These are phyloP conservation scores for Pythium angustatum DNA, from an alignment of 352 stramenopile genomes.

Conservation along the genomic window DNA sequence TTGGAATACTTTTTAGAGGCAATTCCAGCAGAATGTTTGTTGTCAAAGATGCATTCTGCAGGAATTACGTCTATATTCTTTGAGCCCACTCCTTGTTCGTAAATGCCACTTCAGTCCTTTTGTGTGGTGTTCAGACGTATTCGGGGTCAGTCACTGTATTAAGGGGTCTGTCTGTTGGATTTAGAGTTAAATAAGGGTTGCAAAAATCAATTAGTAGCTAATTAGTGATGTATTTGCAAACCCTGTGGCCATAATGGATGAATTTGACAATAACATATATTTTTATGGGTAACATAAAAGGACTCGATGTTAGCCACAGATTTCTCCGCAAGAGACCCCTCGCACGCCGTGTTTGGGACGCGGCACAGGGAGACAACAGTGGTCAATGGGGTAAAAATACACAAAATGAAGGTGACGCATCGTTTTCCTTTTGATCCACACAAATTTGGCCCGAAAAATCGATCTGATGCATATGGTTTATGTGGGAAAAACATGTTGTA, in stretches of 20 bases:
- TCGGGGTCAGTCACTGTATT: not conserved
- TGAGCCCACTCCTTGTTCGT: too few species aligned
- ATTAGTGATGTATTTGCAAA: not conserved
- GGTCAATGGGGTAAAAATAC: not conserved
- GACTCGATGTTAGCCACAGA: slow-evolving; percentile 16
- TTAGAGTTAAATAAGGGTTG: not conserved
- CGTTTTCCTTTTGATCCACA: not conserved
- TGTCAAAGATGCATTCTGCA: too few species aligned
- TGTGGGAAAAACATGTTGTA: slow-evolving; percentile 16
- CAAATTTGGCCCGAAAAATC: not conserved
- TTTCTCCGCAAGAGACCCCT: slow-evolving; percentile 12
- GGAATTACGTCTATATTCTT: too few species aligned
- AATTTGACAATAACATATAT: not conserved
- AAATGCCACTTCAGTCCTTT: too few species aligned
- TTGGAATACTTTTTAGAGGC: too few species aligned
- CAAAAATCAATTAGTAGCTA: not conserved
- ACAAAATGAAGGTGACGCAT: not conserved
- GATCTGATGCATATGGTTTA: slow-evolving; percentile 12
- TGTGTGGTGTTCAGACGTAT: too few species aligned
- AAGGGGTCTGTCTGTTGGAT: not conserved
- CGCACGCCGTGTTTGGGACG: not conserved
- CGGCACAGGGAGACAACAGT: not conserved
- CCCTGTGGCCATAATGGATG: not conserved
- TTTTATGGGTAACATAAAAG: slow-evolving; percentile 17
- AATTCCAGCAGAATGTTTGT: too few species aligned